Base-by-base conservation (phyloP, 305 asterid genomes). In the Rubia tinctorum region DNA sequence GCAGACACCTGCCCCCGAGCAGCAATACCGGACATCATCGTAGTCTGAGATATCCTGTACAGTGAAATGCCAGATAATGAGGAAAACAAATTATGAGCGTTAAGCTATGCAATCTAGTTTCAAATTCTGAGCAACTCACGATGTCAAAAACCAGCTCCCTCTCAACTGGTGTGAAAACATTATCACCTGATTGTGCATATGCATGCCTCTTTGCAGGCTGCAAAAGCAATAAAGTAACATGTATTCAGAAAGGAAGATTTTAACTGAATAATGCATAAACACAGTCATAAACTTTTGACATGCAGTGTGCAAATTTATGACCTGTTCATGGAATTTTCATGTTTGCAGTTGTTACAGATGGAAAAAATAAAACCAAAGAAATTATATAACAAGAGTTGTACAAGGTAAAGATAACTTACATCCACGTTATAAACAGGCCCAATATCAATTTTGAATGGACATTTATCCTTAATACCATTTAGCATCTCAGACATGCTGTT, bases 1-100 rank as follows among this genome's bases (percentile, higher is more conserved):
- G 81, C 99, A 95, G 75, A 89, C 96, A 84, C 91, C 92, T 70
- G 97, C 97, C 80, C 97, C 99, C 7, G 92, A 82, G 88, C 97
- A 94, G 88, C 99, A 94, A 84, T 83, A 91, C 80, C 99, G 89
- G 62, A 90, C 96, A 86, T 94, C 99, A 71, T 93, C 98, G 71
- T 95, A 95, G 78, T 95, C 98, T 71, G 98, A 89, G 59, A 92
- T 85, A 79, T 92, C 98, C 98, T 94, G 85, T 71, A 27, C 13
- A 39, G 9, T 14, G 25, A 53, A 65, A 27, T 20, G 60, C 71
- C 64, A 73, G 44, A 10, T 23, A 6, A 51, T 43, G 43, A 56
- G 71, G 34, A 64, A 39, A 58, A n/a, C 20, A 34, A 3, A 30
- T 0, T 1, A 15, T 59, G 61, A 53, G 43, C 27, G 66, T 68